These are phyloP conservation scores for Herpotrichia juniperi DNA, from an alignment of 2,329 filamentous ascomycete genomes.

Conservation along the genomic window DNA sequence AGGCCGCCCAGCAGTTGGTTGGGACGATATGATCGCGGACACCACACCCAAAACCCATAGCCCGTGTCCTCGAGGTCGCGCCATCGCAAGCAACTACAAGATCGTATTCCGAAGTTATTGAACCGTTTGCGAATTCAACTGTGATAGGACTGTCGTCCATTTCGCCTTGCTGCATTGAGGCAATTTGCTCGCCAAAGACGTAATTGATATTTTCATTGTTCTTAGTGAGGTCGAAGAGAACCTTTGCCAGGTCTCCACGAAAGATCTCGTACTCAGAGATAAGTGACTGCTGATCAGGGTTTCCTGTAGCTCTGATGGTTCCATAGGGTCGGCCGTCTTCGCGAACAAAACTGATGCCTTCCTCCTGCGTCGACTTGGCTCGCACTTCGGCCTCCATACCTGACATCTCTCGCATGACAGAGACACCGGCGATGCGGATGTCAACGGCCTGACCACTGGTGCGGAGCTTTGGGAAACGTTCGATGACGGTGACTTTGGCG, in stretches of 20 bases:
- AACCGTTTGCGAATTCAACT: conserved; percentile 35
- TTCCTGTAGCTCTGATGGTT: conserved; percentile 30
- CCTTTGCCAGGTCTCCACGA: conserved; percentile 31
- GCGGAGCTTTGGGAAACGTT: conserved; percentile 45
- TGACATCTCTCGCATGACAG: conserved; percentile 44
- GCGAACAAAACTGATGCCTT: conserved; percentile 42
- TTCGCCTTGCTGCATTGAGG: conserved; percentile 10
- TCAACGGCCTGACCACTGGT: conserved; percentile 51
- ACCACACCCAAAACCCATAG: conserved; percentile 12
- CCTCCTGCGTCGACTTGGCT: conserved; percentile 37
- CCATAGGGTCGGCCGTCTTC: conserved; percentile 21
- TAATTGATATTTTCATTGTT: conserved; percentile 24
- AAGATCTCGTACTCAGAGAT: conserved; percentile 29
- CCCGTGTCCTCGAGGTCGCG: conserved; percentile 18
- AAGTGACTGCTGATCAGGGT: conserved; percentile 21
- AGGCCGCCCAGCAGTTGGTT: conserved; percentile 14
- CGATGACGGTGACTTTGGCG: conserved; percentile 48
- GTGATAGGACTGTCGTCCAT: conserved; percentile 5
- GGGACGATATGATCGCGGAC: conserved; percentile 13
- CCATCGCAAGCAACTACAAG: conserved; percentile 26
- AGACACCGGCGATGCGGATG: conserved; percentile 47
- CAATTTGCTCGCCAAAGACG: conserved; percentile 21
- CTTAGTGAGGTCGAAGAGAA: conserved; percentile 29
- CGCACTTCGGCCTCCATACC: conserved; percentile 45
- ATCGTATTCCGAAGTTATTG: conserved; percentile 13